These are phyloP conservation scores for Pichia paraexigua DNA, from an alignment of 805 yeast species.

Conservation along the genomic window DNA sequence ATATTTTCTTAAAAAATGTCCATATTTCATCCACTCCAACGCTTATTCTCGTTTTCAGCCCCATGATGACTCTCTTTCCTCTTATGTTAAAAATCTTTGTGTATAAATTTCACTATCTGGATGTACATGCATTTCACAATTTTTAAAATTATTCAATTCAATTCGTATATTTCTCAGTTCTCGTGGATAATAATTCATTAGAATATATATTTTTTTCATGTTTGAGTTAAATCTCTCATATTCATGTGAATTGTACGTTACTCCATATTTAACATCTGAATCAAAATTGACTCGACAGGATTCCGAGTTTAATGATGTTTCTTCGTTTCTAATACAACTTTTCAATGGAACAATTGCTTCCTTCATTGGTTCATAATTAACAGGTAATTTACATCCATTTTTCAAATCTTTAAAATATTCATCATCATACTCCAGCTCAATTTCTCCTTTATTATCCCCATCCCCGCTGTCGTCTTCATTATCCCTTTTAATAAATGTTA, in stretches of 20 bases:
- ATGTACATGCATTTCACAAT: conserved; percentile 60
- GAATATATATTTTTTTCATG: conserved; percentile 40
- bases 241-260: conserved; percentile 42
- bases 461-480: neutral
- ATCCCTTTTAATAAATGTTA: neutral
- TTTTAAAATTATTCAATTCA: conserved; percentile 59
- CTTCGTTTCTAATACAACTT: conserved; percentile 9
- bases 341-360: neutral
- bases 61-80: too few species aligned
- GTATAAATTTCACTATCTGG: conserved; percentile 52
- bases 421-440: neutral
- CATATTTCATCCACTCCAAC: too few species aligned
- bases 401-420: neutral
- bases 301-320: too few species aligned
- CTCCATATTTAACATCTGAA: conserved; percentile 39
- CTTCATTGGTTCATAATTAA: neutral
- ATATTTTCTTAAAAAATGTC: too few species aligned
- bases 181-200: conserved; percentile 37
- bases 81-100: conserved; percentile 45
- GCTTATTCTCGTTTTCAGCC: too few species aligned
- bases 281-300: conserved; percentile 30
- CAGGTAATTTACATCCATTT: neutral
- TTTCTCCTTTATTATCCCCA: neutral
- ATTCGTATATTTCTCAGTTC: conserved; percentile 48
- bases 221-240: conserved; percentile 49